phyloP scores from a whole-genome alignment of 2,329 filamentous ascomycete species.

The Colletotrichum acutatum region DNA sequence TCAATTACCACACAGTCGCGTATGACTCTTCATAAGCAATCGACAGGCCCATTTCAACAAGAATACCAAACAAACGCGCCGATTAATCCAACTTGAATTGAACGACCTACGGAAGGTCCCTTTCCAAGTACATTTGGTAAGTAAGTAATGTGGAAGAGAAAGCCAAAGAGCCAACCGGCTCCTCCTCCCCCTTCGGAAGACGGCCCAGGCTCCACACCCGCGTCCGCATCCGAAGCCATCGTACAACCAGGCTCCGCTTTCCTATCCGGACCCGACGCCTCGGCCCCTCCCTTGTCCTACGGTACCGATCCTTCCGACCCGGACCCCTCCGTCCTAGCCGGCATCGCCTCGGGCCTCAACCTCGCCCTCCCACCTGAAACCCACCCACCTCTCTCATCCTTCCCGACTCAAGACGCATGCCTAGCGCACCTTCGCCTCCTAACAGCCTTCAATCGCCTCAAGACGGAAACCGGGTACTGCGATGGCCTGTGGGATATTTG shows the following conservation, averaged over 20 bases:
- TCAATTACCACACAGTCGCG: no score
- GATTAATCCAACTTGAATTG: no score
- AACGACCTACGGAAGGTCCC: no score
- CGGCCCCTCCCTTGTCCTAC: background rate
- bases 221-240: background rate
- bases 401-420: conserved; percentile 8
- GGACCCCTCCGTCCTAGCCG: background rate
- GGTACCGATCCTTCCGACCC: background rate
- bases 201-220: background rate
- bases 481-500: conserved; percentile 71
- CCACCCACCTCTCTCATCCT: no score
- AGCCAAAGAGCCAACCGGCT: background rate
- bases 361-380: background rate
- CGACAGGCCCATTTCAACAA: no score
- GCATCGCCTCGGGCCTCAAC: background rate
- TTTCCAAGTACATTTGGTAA: no score
- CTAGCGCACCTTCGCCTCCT: conserved; percentile 72
- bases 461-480: conserved; percentile 67
- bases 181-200: background rate
- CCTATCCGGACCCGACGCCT: background rate
- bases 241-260: background rate
- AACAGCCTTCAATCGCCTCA: conserved; percentile 70
- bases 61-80: no score
- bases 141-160: background rate
- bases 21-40: no score